phyloP scores from a whole-genome alignment of 495 filamentous ascomycete species.

The Choiromyces venosus region DNA sequence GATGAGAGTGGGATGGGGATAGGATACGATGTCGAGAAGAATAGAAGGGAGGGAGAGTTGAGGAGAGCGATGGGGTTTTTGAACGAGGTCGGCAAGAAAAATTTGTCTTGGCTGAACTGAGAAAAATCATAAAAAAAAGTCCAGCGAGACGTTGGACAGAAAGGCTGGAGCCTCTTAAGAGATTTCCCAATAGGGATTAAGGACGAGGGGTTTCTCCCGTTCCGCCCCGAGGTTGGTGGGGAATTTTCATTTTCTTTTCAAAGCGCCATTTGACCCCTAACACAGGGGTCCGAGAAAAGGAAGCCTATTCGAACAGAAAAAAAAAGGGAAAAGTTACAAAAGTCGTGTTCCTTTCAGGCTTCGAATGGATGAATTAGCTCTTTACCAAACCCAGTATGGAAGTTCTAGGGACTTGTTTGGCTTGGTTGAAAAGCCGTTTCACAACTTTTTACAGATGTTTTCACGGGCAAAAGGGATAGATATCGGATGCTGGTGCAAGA shows the following conservation, averaged over 20 bases:
- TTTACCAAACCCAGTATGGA: background rate
- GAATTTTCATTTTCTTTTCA: constrained; percentile 9
- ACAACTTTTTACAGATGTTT: background rate
- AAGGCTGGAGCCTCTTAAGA: constrained; percentile 18
- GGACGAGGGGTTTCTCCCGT: constrained; percentile 31
- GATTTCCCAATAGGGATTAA: constrained; percentile 27
- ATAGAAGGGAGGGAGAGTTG: constrained; percentile 17
- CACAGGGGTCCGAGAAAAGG: constrained; percentile 21
- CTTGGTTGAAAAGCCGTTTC: background rate
- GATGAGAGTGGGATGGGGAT: constrained; percentile 22
- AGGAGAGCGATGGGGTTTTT: constrained; percentile 37
- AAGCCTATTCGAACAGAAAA: background rate
- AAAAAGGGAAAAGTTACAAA: background rate
- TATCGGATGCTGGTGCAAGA: background rate
- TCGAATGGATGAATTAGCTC: background rate
- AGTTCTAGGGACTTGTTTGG: background rate
- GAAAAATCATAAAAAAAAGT: constrained; percentile 22
- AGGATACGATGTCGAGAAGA: constrained; percentile 13
- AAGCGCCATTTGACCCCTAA: constrained; percentile 23
- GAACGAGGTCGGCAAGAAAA: constrained; percentile 29
- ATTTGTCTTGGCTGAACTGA: constrained; percentile 27
- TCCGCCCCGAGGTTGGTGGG: constrained; percentile 34
- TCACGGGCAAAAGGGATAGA: background rate
- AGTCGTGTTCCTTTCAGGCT: background rate
- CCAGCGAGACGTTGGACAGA: constrained; percentile 16